phyloP scores from a whole-genome alignment of 78 protist genomes.

The Dictyostelium intermedium region DNA sequence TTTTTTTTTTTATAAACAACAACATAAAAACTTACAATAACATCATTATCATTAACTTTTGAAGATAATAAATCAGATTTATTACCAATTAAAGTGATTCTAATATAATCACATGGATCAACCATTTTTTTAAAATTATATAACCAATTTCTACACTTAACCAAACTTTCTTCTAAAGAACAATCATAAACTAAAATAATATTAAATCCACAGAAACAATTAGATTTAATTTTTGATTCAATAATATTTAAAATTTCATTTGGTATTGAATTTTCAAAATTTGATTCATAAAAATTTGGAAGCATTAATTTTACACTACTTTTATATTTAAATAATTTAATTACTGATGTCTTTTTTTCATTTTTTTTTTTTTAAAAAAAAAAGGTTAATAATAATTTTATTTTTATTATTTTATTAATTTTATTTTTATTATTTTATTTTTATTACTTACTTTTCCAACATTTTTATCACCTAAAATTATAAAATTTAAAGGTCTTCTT shows the following conservation, averaged over 20 bases:
- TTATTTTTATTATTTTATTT: not conserved
- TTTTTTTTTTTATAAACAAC: too few relatives aligned
- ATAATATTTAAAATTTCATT: not conserved
- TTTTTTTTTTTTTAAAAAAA: too few relatives aligned
- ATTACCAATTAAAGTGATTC: not conserved
- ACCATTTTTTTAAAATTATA: not conserved
- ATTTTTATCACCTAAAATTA: conserved; percentile 3
- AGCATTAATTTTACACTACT: not conserved
- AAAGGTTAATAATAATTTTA: too few relatives aligned
- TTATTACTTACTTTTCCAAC: not conserved
- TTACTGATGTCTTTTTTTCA: not conserved
- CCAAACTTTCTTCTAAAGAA: not conserved
- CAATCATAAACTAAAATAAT: conserved; percentile 14
- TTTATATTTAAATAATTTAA: not conserved
- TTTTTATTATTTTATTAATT: too few relatives aligned
- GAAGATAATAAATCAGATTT: not conserved
- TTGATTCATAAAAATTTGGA: conserved; percentile 14
- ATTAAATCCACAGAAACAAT: conserved; percentile 3
- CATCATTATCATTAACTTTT: not conserved
- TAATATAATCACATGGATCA: not conserved
- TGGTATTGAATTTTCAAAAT: not conserved
- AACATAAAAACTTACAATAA: not conserved
- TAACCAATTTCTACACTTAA: not conserved
- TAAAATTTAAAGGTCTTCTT: not conserved
- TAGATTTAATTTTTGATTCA: not conserved